phyloP scores from a whole-genome alignment of 2,329 filamentous ascomycete genomes.

The Madurella fahalii region DNA sequence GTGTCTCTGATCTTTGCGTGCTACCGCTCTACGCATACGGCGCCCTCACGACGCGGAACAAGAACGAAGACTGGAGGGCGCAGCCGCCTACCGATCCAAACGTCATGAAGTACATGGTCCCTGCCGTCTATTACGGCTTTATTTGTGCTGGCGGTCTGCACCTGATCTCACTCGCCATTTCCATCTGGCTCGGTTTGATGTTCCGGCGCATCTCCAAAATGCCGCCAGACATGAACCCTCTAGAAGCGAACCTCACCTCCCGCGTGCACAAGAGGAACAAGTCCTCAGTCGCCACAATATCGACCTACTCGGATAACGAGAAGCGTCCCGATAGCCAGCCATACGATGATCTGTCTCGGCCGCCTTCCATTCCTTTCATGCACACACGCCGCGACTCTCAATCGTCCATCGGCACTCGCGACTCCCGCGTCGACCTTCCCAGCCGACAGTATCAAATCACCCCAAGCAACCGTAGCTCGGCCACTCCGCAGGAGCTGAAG shows the following conservation, averaged over 20 bases:
- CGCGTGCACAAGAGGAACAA: slow-evolving; percentile 73
- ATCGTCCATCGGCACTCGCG: slow-evolving; percentile 46
- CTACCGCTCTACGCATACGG: slow-evolving; percentile 56
- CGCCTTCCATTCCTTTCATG: slow-evolving; percentile 68
- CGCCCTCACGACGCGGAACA: slow-evolving; percentile 43
- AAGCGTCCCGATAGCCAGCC: slow-evolving; percentile 48
- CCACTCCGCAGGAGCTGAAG: slow-evolving; percentile 44
- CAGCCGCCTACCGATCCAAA: slow-evolving; percentile 53
- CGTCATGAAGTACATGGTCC: slow-evolving; percentile 56
- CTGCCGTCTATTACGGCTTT: slow-evolving; percentile 65
- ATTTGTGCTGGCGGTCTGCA: slow-evolving; percentile 64
- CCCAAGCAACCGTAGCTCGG: slow-evolving; percentile 40
- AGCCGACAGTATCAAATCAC: slow-evolving; percentile 52
- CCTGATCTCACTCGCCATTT: slow-evolving; percentile 63
- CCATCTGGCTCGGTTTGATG: slow-evolving; percentile 68
- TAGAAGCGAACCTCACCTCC: slow-evolving; percentile 80
- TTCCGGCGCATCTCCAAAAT: slow-evolving; percentile 79
- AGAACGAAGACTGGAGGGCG: slow-evolving; percentile 60
- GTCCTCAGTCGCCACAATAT: slow-evolving; percentile 48
- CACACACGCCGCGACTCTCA: slow-evolving; percentile 67
- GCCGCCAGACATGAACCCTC: slow-evolving; percentile 92
- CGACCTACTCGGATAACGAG: slow-evolving; percentile 46
- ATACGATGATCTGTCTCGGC: slow-evolving; percentile 44
- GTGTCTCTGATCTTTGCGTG: slow-evolving; percentile 61
- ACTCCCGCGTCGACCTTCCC: slow-evolving; percentile 53